phyloP scores from a whole-genome alignment of 305 asterid species.

The Caryopteris hybrid region DNA sequence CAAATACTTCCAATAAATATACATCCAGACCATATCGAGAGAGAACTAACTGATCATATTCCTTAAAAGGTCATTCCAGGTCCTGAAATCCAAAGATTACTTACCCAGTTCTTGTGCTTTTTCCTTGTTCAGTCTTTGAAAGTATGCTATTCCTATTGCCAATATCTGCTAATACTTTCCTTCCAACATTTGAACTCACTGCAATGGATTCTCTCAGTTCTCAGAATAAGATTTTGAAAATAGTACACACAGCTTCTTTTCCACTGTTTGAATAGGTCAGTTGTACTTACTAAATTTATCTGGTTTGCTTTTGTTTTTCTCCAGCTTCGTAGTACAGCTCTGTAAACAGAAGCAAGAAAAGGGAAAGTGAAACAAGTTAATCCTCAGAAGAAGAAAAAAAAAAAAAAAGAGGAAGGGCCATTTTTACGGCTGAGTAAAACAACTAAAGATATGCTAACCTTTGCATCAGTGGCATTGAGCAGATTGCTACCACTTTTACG shows the following conservation, averaged over 20 bases:
- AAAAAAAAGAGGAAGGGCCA: neutral
- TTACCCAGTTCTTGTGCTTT: conserved; percentile 43
- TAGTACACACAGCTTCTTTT: neutral
- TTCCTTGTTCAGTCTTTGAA: conserved; percentile 37
- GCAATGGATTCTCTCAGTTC: conserved; percentile 23
- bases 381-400: no score
- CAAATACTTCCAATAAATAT: neutral
- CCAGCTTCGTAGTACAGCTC: conserved; percentile 39
- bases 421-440: neutral
- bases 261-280: neutral
- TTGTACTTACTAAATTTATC: conserved; percentile 41
- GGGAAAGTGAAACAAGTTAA: conserved; percentile 6
- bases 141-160: conserved; percentile 55
- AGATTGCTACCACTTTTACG: conserved; percentile 17
- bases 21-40: neutral
- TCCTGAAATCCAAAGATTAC: conserved; percentile 24
- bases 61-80: neutral
- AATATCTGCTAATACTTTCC: conserved; percentile 76
- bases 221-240: conserved; percentile 14
- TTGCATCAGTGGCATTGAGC: conserved; percentile 23
- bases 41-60: neutral
- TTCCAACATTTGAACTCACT: conserved; percentile 52
- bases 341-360: conserved; percentile 22
- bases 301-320: conserved; percentile 43
- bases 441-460: conserved; percentile 37